These are phyloP conservation scores for Penicillium sclerotigenum DNA, from an alignment of 2,329 filamentous ascomycete species.

Conservation along the genomic window DNA sequence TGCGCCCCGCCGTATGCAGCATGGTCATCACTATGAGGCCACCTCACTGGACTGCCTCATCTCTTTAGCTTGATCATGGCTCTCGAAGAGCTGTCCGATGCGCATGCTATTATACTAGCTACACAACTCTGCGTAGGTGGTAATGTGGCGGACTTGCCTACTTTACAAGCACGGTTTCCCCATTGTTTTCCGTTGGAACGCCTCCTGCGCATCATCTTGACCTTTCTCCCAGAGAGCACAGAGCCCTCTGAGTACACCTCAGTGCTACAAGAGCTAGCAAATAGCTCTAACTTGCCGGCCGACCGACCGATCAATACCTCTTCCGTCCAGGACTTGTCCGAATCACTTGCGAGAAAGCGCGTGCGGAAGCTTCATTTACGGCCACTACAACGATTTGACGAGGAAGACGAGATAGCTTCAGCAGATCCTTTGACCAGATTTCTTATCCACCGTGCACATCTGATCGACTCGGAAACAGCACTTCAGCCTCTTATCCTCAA, in stretches of 20 bases:
- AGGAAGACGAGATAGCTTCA: constrained; percentile 43
- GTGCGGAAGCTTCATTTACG: constrained; percentile 52
- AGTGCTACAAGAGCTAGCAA: constrained; percentile 49
- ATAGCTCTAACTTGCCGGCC: constrained; percentile 27
- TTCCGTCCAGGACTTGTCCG: constrained; percentile 48
- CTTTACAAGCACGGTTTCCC: constrained; percentile 49
- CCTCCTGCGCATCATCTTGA: constrained; percentile 58
- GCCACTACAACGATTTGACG: constrained; percentile 47
- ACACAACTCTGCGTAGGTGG: constrained; percentile 55
- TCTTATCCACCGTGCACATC: constrained; percentile 58
- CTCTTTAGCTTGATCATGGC: constrained; percentile 32
- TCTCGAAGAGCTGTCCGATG: constrained; percentile 46
- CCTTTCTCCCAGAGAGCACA: constrained; percentile 58
- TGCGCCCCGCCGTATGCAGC: constrained; percentile 28
- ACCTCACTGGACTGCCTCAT: constrained; percentile 25
- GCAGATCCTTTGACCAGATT: constrained; percentile 54
- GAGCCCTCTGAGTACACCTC: constrained; percentile 51
- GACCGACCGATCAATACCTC: constrained; percentile 45
- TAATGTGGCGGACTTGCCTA: constrained; percentile 52
- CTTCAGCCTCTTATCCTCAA: constrained; percentile 55
- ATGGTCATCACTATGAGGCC: constrained; percentile 25
- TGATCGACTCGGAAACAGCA: constrained; percentile 58
- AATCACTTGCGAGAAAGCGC: constrained; percentile 50
- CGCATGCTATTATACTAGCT: constrained; percentile 58
- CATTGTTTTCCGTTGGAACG: constrained; percentile 51